A percentile compares a stretch with the other conserved stretches of the same genome.
Conservation (phyloP, 768 basidiomycete genomes). For the Pleurotus giganteus region DNA sequence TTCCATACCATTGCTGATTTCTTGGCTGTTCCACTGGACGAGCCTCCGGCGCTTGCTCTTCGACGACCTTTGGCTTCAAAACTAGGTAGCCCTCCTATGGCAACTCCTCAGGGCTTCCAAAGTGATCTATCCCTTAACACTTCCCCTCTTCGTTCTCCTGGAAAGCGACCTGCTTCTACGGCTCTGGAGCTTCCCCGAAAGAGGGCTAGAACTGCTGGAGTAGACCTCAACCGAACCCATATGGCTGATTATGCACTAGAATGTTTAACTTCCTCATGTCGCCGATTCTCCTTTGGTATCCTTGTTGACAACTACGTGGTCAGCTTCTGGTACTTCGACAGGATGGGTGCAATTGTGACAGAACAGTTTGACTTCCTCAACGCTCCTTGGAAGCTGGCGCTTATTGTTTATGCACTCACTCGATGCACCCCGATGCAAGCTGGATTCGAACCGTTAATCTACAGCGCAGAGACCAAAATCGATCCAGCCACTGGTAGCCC, state of each 20-base stretch:
- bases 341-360: not conserved
- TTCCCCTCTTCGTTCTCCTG: not conserved
- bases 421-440: not conserved
- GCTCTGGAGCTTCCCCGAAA: not conserved
- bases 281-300: not conserved
- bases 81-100: no score
- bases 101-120: no score
- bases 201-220: not conserved
- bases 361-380: not conserved
- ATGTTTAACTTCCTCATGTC: not conserved
- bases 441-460: not conserved
- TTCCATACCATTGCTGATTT: no score
- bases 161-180: not conserved
- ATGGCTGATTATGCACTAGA: not conserved
- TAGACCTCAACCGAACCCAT: not conserved
- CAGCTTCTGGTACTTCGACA: constrained; percentile 1
- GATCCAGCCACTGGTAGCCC: not conserved
- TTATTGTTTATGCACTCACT: not conserved
- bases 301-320: not conserved
- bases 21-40: no score
- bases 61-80: no score
- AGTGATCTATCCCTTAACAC: no score
- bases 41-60: no score
- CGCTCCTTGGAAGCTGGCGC: not conserved
- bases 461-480: not conserved